phyloP scores from a whole-genome alignment of 805 yeast genomes.

The Saccharomycopsis oosterbeekiorum region DNA sequence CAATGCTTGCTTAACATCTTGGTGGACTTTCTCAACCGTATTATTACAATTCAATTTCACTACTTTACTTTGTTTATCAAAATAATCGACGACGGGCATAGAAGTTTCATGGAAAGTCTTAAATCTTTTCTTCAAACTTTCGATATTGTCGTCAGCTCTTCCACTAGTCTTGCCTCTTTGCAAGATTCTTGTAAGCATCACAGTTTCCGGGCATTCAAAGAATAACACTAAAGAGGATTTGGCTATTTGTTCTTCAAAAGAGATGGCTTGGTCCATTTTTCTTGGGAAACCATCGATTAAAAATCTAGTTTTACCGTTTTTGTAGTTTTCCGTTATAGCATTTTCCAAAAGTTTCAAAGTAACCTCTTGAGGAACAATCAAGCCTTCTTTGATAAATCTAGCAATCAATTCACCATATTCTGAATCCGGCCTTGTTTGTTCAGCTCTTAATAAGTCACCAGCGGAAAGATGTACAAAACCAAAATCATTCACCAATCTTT shows the following conservation, averaged over 20 bases:
- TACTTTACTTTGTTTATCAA: constrained; percentile 61
- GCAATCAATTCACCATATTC: constrained; percentile 80
- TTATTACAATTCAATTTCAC: constrained; percentile 71
- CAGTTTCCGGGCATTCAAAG: constrained; percentile 72
- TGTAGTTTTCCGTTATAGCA: constrained; percentile 53
- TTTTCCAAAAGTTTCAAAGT: constrained; percentile 76
- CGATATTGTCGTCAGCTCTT: constrained; percentile 85
- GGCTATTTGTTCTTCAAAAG: constrained; percentile 76
- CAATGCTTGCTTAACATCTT: constrained; percentile 57
- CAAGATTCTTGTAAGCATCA: constrained; percentile 76
- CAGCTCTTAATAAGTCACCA: constrained; percentile 93
- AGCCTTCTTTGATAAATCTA: constrained; percentile 74
- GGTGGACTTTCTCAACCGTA: constrained; percentile 70
- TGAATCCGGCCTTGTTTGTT: constrained; percentile 75
- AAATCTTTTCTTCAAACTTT: constrained; percentile 84
- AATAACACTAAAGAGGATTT: constrained; percentile 62
- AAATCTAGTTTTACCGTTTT: constrained; percentile 50
- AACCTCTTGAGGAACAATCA: constrained; percentile 86
- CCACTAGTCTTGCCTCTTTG: constrained; percentile 95
- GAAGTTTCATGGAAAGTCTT: constrained; percentile 77
- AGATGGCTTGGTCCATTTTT: constrained; percentile 94
- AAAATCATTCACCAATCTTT: constrained; percentile 67
- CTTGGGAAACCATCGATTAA: constrained; percentile 95
- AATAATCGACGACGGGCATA: constrained; percentile 88
- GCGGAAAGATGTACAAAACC: constrained; percentile 86